Percentiles rank a stretch among this genome's conserved stretches.
These are phyloP conservation scores for Cryptosporidium sp. DNA, from an alignment of 169 alveolate genomes.

Conservation along the genomic window DNA sequence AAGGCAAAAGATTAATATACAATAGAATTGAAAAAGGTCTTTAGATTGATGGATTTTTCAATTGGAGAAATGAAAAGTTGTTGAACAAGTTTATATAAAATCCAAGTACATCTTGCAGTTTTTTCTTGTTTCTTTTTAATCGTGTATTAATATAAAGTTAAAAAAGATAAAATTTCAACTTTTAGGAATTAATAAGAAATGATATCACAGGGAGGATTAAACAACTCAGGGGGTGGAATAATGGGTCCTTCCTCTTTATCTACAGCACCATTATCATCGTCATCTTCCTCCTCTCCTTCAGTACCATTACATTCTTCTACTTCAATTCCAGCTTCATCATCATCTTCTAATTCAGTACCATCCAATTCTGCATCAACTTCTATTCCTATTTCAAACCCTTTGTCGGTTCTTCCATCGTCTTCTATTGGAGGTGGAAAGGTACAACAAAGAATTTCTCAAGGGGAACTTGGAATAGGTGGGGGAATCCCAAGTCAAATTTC, in stretches of 20 bases:
- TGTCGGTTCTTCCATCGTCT: neutral
- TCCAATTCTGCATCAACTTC: neutral
- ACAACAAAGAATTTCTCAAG: slow-evolving; percentile 22
- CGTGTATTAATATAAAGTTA: neutral
- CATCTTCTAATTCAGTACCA: neutral
- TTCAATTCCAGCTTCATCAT: neutral
- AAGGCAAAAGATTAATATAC: neutral
- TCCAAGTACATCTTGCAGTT: neutral
- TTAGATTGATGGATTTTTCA: neutral
- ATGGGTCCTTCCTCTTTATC: neutral
- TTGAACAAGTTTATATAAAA: neutral
- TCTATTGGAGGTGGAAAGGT: neutral
- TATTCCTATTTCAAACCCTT: neutral
- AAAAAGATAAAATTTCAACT: neutral
- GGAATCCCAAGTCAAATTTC: neutral
- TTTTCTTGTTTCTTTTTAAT: neutral
- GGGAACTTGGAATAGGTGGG: slow-evolving; percentile 7
- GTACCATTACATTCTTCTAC: neutral
- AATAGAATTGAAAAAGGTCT: neutral
- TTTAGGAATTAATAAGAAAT: neutral
- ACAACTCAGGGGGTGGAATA: neutral
- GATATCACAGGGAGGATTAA: slow-evolving; percentile 24
- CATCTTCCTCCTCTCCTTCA: neutral
- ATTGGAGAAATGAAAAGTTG: slow-evolving; percentile 1
- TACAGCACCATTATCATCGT: neutral